phyloP scores from a whole-genome alignment of 495 filamentous ascomycete genomes.

The Podospora tetraspora region DNA sequence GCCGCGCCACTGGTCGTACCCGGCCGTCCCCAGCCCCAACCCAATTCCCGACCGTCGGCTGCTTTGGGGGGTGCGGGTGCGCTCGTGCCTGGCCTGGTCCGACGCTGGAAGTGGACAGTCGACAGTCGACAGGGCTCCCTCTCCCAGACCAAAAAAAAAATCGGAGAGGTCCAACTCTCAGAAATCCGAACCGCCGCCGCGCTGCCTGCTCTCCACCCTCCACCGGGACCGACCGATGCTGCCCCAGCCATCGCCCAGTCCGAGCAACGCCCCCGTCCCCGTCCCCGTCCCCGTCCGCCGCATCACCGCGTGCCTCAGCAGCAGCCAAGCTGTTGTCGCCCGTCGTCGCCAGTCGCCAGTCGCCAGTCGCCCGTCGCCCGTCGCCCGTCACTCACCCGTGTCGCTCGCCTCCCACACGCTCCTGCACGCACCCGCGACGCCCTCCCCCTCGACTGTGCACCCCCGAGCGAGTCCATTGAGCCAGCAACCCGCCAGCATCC shows the following conservation, averaged over 20 bases:
- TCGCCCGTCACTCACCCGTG: slow-evolving; percentile 7
- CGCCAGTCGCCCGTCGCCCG: slow-evolving; percentile 6
- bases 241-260: slow-evolving; percentile 34
- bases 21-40: neutral
- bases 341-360: slow-evolving; percentile 1
- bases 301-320: slow-evolving; percentile 11
- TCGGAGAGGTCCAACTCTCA: slow-evolving; percentile 28
- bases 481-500: slow-evolving; percentile 6
- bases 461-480: slow-evolving; percentile 16
- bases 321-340: slow-evolving; percentile 7
- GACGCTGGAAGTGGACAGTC: neutral
- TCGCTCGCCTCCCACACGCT: slow-evolving; percentile 10
- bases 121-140: slow-evolving; percentile 16
- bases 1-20: neutral
- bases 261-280: slow-evolving; percentile 30
- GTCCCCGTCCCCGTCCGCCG: slow-evolving; percentile 7
- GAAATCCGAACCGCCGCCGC: slow-evolving; percentile 28
- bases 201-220: slow-evolving; percentile 18
- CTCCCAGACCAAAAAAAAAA: slow-evolving; percentile 29
- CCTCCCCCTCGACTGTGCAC: neutral
- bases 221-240: slow-evolving; percentile 33
- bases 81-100: slow-evolving; percentile 8
- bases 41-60: neutral
- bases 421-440: slow-evolving; percentile 14
- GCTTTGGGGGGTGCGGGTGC: slow-evolving; percentile 12